These are phyloP conservation scores for Podochytrium sp. DNA, from an alignment of 192 early-diverging fungal species.

Conservation along the genomic window DNA sequence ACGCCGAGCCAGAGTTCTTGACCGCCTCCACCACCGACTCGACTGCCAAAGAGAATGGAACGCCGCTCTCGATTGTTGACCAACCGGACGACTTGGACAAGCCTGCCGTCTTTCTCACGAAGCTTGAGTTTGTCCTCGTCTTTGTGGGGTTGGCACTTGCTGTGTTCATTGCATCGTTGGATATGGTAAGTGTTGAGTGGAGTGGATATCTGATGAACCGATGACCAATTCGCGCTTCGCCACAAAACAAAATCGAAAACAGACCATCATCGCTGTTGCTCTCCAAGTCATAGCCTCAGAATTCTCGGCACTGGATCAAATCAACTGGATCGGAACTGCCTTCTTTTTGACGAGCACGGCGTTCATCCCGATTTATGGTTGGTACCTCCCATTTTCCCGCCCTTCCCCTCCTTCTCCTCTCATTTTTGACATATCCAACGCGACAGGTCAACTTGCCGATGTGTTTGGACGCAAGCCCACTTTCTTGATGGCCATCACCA, in stretches of 20 bases:
- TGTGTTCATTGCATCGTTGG: constrained; percentile 48
- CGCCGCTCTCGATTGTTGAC: not conserved
- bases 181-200: constrained; percentile 5
- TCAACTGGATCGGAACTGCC: constrained; percentile 46
- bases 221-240: not conserved
- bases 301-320: constrained; percentile 35
- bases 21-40: not conserved
- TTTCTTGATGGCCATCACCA: constrained; percentile 67
- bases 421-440: too few species aligned
- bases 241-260: not conserved
- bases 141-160: constrained; percentile 38
- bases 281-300: constrained; percentile 38
- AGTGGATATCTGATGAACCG: not conserved
- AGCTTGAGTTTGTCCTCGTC: constrained; percentile 25
- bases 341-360: constrained; percentile 53
- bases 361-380: constrained; percentile 71
- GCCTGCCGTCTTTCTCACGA: constrained; percentile 13
- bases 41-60: not conserved
- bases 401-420: too few species aligned
- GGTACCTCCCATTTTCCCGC: too few species aligned
- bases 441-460: constrained; percentile 82
- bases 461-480: constrained; percentile 85
- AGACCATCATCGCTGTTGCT: constrained; percentile 50
- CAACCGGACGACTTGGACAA: not conserved
- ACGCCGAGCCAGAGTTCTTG: not conserved